Conservation (phyloP, 352 stramenopile species). For the Pythium dissimile region DNA sequence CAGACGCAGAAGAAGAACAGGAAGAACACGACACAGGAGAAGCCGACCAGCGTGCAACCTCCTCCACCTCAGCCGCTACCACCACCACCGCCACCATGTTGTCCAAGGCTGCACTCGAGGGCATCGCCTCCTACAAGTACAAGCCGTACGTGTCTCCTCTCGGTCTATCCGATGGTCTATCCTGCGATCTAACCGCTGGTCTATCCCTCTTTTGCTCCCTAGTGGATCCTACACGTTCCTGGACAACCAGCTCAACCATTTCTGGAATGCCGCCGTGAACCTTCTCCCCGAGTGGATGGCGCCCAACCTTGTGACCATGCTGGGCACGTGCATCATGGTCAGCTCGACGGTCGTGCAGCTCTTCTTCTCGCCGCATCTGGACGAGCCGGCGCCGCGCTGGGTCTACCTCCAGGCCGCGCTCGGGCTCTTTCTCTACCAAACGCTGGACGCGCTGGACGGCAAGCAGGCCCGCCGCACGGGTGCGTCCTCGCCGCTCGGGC, state of each 20-base stretch:
- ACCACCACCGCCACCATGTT: constrained; percentile 38
- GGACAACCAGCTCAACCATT: constrained; percentile 87
- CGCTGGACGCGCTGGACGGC: constrained; percentile 98
- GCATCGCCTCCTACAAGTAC: constrained; percentile 87
- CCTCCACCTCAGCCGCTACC: too few relatives aligned
- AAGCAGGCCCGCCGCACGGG: constrained; percentile 96
- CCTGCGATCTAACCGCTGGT: background rate
- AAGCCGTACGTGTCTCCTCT: constrained; percentile 58
- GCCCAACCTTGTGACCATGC: constrained; percentile 90
- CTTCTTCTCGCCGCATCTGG: constrained; percentile 64
- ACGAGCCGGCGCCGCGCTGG: constrained; percentile 60
- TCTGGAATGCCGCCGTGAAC: constrained; percentile 83
- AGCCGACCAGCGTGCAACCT: too few relatives aligned
- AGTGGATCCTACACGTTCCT: constrained; percentile 86
- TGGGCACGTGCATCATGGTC: constrained; percentile 77
- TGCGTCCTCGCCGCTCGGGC: constrained; percentile 93
- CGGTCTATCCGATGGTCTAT: too few relatives aligned
- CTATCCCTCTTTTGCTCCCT: background rate
- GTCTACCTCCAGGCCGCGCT: constrained; percentile 73
- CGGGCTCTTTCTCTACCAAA: constrained; percentile 94
- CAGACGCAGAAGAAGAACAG: background rate
- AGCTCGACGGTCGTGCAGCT: constrained; percentile 79
- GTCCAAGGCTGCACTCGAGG: constrained; percentile 70
- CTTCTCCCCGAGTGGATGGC: constrained; percentile 88
- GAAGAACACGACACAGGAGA: background rate